Percentiles rank a stretch among this genome's conserved stretches.
Evolutionary conservation across 179 eudicot genomes (phyloP).

Genomic region (Corrigiola litoralis): DNA sequence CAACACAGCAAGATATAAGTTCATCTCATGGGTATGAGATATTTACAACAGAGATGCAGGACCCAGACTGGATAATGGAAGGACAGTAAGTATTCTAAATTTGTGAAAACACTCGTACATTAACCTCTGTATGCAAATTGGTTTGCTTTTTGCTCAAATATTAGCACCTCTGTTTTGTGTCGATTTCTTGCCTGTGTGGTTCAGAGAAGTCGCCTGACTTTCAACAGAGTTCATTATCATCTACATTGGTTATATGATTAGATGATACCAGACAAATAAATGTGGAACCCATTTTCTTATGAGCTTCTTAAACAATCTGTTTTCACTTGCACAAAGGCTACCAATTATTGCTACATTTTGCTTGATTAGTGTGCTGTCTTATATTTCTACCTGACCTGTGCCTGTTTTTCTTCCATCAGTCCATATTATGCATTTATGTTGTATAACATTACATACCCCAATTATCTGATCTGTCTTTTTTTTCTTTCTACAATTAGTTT

Average conservation of each 20-base stretch:
- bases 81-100: conserved; percentile 60
- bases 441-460: neutral
- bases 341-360: neutral
- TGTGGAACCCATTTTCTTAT: too few relatives aligned
- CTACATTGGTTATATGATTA: too few relatives aligned
- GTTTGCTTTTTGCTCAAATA: neutral
- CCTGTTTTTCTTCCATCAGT: neutral
- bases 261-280: too few relatives aligned
- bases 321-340: too few relatives aligned
- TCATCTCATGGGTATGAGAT: conserved; percentile 58
- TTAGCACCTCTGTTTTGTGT: neutral
- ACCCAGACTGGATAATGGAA: conserved; percentile 59
- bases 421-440: neutral
- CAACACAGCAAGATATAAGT: conserved; percentile 48
- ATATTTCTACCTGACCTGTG: neutral
- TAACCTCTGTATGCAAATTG: too few relatives aligned
- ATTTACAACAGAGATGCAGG: conserved; percentile 59
- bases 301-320: too few relatives aligned
- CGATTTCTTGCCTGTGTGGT: neutral
- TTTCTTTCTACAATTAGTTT: neutral
- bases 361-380: conserved; percentile 10
- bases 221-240: too few relatives aligned
- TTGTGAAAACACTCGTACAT: too few relatives aligned
- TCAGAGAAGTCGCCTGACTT: too few relatives aligned
- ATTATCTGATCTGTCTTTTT: neutral